Conservation (phyloP, 352 stramenopile species). For the Phytophthora vignae region DNA sequence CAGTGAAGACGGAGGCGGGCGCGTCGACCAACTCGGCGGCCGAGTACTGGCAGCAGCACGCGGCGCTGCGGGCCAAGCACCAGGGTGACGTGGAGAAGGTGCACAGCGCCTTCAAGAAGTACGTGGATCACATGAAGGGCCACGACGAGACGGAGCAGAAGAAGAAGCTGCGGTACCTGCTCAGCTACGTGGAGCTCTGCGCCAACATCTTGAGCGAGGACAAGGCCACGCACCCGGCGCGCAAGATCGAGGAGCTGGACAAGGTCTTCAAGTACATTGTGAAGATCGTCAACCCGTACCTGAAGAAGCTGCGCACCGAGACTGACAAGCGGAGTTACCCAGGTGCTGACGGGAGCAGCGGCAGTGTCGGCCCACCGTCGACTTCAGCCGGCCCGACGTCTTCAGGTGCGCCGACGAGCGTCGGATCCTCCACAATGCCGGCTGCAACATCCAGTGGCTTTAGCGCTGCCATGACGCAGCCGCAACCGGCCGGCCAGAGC, state of each 20-base stretch:
- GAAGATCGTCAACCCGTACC: conserved; percentile 88
- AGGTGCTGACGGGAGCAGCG: conserved; percentile 19
- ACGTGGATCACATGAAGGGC: conserved; percentile 90
- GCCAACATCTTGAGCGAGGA: conserved; percentile 82
- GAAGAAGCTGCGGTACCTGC: conserved; percentile 86
- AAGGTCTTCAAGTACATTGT: conserved; percentile 93
- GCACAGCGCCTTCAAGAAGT: conserved; percentile 89
- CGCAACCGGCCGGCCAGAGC: conserved; percentile 22
- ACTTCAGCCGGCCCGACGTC: conserved; percentile 21
- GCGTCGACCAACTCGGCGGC: conserved; percentile 51
- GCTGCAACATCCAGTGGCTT: conserved; percentile 23
- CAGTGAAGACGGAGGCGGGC: conserved; percentile 34
- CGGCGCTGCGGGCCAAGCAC: conserved; percentile 79
- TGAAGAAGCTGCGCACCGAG: conserved; percentile 88
- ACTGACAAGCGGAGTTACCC: conserved; percentile 75
- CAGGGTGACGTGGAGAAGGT: conserved; percentile 86
- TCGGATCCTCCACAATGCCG: conserved; percentile 21
- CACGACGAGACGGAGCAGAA: conserved; percentile 90
- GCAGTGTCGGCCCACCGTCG: conserved; percentile 16
- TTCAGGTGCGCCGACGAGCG: conserved; percentile 16
- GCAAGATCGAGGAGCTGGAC: conserved; percentile 84
- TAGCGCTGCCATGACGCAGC: conserved; percentile 35
- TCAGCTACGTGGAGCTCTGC: conserved; percentile 87
- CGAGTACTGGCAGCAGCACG: conserved; percentile 86
- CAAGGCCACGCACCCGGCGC: conserved; percentile 69